Percentiles rank a stretch among this genome's conserved stretches.
Conservation (phyloP, 495 filamentous ascomycete genomes). For the Neurospora intermedia region DNA sequence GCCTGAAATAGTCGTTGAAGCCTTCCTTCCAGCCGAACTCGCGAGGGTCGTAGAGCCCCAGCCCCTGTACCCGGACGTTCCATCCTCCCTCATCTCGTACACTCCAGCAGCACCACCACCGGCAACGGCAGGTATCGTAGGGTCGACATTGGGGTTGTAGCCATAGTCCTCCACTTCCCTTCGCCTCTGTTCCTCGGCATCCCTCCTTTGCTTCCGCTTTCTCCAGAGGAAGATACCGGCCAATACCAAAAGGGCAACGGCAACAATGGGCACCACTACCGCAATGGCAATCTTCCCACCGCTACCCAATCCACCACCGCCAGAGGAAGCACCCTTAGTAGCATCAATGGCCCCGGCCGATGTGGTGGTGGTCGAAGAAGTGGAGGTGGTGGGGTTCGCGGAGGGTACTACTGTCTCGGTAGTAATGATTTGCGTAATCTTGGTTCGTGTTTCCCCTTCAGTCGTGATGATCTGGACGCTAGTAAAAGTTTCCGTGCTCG, state of each 20-base stretch:
- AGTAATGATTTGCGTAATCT: conserved; percentile 20
- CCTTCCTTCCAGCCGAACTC: conserved; percentile 67
- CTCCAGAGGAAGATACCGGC: conserved; percentile 76
- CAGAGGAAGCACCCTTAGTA: conserved; percentile 17
- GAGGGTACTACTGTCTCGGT: conserved; percentile 5
- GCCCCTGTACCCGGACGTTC: conserved; percentile 71
- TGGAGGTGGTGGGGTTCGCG: conserved; percentile 3
- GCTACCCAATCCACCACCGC: conserved; percentile 20
- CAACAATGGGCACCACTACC: conserved; percentile 85
- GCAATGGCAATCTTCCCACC: conserved; percentile 75
- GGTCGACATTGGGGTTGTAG: conserved; percentile 92
- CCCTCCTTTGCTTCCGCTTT: conserved; percentile 71
- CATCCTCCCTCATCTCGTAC: conserved; percentile 61
- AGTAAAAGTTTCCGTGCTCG: not conserved
- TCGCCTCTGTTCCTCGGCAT: conserved; percentile 73
- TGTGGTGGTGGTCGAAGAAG: conserved; percentile 16
- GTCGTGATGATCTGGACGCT: conserved; percentile 5
- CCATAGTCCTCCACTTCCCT: conserved; percentile 96
- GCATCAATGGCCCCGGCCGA: conserved; percentile 21
- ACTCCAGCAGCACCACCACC: conserved; percentile 41
- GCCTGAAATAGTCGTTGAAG: conserved; percentile 80
- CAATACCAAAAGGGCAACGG: conserved; percentile 71
- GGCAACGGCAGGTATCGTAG: conserved; percentile 59
- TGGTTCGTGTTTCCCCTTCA: conserved; percentile 7
- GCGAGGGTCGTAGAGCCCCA: conserved; percentile 75